phyloP scores from a whole-genome alignment of 2,329 filamentous ascomycete species.

The Cladosporium sp. region DNA sequence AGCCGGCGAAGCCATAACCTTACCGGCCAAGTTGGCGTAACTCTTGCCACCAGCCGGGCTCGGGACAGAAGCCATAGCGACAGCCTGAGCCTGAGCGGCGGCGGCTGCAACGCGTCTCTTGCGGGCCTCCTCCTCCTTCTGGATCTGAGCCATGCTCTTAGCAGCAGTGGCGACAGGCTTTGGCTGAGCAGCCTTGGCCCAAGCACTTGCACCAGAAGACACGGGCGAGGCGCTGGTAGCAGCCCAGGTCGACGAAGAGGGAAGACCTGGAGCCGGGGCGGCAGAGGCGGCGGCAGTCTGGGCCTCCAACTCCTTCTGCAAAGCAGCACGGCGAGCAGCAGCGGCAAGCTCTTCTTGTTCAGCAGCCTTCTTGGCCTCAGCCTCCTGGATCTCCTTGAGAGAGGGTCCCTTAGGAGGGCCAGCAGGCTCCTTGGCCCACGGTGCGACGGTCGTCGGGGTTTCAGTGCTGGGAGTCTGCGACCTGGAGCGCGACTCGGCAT shows the following conservation, averaged over 20 bases:
- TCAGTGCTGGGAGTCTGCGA: constrained; percentile 70
- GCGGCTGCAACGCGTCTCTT: constrained; percentile 68
- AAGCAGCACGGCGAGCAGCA: constrained; percentile 67
- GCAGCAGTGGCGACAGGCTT: constrained; percentile 50
- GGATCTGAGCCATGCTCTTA: constrained; percentile 93
- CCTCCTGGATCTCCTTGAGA: constrained; percentile 92
- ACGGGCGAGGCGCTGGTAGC: constrained; percentile 67
- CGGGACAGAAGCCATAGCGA: constrained; percentile 37
- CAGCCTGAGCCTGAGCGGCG: constrained; percentile 43
- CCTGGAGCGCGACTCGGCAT: constrained; percentile 63
- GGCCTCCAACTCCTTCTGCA: constrained; percentile 72
- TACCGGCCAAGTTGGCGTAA: constrained; percentile 90
- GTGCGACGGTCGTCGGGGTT: constrained; percentile 68
- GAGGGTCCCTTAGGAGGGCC: constrained; percentile 79
- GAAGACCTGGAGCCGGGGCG: constrained; percentile 63
- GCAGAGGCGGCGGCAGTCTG: constrained; percentile 43
- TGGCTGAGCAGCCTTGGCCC: constrained; percentile 61
- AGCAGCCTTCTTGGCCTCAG: constrained; percentile 87
- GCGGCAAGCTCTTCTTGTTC: constrained; percentile 78
- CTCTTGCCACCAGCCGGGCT: constrained; percentile 64
- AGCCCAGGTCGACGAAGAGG: constrained; percentile 85
- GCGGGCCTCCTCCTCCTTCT: constrained; percentile 87
- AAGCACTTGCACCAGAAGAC: constrained; percentile 48
- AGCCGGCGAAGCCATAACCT: constrained; percentile 47
- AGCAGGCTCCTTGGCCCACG: constrained; percentile 83